These are phyloP conservation scores for Exophiala sideris DNA, from an alignment of 2,329 filamentous ascomycete genomes.

Conservation along the genomic window DNA sequence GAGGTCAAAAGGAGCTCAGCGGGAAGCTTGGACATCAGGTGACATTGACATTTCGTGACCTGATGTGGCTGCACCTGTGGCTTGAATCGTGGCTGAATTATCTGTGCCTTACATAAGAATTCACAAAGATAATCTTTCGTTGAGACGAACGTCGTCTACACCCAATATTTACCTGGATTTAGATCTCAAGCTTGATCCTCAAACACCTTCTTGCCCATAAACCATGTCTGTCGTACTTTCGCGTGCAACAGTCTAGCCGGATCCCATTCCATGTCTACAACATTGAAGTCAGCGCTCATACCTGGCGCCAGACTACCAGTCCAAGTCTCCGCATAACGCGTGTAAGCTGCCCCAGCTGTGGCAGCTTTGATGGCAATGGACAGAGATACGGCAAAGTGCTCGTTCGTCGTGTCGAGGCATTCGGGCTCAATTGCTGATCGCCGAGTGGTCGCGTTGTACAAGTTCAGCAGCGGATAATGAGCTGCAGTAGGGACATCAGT, in stretches of 20 bases:
- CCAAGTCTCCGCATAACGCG: slow-evolving; percentile 43
- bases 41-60: no score
- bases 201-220: slow-evolving; percentile 33
- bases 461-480: slow-evolving; percentile 43
- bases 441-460: slow-evolving; percentile 49
- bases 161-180: no score
- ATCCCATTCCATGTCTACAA: slow-evolving; percentile 38
- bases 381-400: slow-evolving; percentile 41
- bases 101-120: no score
- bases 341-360: slow-evolving; percentile 45
- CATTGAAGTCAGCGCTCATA: slow-evolving; percentile 42
- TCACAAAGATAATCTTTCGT: no score
- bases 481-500: slow-evolving; percentile 49
- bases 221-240: slow-evolving; percentile 43
- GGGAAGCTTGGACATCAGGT: not conserved
- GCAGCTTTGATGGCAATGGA: slow-evolving; percentile 43
- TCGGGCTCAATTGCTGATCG: slow-evolving; percentile 42
- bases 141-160: no score
- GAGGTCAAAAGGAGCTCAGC: slow-evolving; percentile 10
- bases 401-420: slow-evolving; percentile 38
- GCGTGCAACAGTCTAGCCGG: slow-evolving; percentile 42
- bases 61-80: no score
- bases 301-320: slow-evolving; percentile 40
- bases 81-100: no score
- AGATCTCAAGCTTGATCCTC: slow-evolving; percentile 5